phyloP scores from a whole-genome alignment of 1,284 basidiomycete species.

The Heterobasidion parviporum region DNA sequence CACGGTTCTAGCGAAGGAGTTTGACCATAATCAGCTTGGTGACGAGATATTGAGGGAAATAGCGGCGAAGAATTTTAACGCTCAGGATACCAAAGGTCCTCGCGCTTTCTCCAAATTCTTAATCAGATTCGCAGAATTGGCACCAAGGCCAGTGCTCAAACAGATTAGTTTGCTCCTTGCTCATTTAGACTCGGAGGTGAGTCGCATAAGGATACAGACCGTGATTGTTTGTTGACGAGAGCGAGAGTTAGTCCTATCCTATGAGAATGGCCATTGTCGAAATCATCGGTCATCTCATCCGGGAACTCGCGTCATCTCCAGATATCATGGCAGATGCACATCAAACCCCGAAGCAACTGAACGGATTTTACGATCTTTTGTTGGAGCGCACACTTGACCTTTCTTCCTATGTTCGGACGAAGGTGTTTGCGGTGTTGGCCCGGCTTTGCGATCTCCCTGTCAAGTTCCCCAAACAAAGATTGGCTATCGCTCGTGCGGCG shows the following conservation, averaged over 20 bases:
- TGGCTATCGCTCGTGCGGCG: slow-evolving; percentile 69
- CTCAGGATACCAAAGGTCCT: slow-evolving; percentile 84
- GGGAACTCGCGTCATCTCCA: slow-evolving; percentile 59
- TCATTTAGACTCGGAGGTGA: slow-evolving; percentile 89
- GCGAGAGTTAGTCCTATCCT: slow-evolving; percentile 67
- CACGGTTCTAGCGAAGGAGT: slow-evolving; percentile 74
- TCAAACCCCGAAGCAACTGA: slow-evolving; percentile 76
- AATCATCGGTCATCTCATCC: slow-evolving; percentile 75
- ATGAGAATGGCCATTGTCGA: slow-evolving; percentile 94
- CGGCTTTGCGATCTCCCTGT: slow-evolving; percentile 66
- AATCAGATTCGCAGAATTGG: slow-evolving; percentile 72
- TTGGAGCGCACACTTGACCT: slow-evolving; percentile 85
- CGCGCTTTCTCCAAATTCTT: slow-evolving; percentile 84
- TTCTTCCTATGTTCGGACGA: slow-evolving; percentile 87
- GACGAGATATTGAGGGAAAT: slow-evolving; percentile 90
- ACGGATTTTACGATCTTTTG: slow-evolving; percentile 76
- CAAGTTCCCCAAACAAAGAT: slow-evolving; percentile 85
- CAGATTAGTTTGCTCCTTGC: slow-evolving; percentile 81
- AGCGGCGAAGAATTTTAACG: slow-evolving; percentile 68
- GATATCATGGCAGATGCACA: slow-evolving; percentile 45
- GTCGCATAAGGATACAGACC: slow-evolving; percentile 13
- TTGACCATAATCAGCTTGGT: slow-evolving; percentile 82
- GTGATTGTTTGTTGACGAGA: neutral
- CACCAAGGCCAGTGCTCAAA: slow-evolving; percentile 84
- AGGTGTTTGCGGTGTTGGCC: slow-evolving; percentile 73